Percentiles rank a stretch among this genome's conserved stretches.
Evolutionary conservation across 2,329 filamentous ascomycete genomes (phyloP).

Genomic region (Apiospora arundinis): DNA sequence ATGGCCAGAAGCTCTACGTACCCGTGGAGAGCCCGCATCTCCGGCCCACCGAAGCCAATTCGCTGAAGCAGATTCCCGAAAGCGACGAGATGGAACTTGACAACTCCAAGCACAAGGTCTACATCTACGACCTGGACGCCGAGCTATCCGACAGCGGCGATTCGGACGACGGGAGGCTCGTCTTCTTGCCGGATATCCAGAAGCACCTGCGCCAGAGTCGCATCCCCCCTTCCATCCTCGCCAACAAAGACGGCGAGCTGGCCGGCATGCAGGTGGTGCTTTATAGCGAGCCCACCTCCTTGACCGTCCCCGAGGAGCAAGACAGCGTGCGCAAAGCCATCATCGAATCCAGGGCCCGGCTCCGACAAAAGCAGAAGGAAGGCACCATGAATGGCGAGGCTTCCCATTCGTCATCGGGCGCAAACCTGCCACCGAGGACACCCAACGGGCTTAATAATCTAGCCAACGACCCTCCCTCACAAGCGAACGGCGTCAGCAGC

Average conservation of each 20-base stretch:
- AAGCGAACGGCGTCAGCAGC: constrained; percentile 8
- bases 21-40: constrained; percentile 60
- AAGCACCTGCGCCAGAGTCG: constrained; percentile 75
- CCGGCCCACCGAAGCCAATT: constrained; percentile 30
- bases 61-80: constrained; percentile 28
- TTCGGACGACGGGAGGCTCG: constrained; percentile 64
- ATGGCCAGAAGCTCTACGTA: constrained; percentile 69
- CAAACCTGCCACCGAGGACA: background rate
- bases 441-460: constrained; percentile 26
- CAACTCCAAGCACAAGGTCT: constrained; percentile 84
- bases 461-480: constrained; percentile 23
- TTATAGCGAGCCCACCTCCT: constrained; percentile 78
- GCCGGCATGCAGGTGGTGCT: constrained; percentile 79
- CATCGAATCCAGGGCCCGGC: constrained; percentile 75
- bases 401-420: constrained; percentile 12
- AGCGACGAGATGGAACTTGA: constrained; percentile 75
- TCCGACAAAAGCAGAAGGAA: constrained; percentile 63
- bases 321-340: constrained; percentile 85
- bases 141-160: constrained; percentile 71
- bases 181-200: constrained; percentile 87
- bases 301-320: constrained; percentile 76
- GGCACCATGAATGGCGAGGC: constrained; percentile 38
- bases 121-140: constrained; percentile 88
- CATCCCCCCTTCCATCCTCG: constrained; percentile 69
- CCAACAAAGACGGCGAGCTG: constrained; percentile 59